Base-by-base conservation (phyloP, 2,329 filamentous ascomycete genomes). In the Venturia nashicola region DNA sequence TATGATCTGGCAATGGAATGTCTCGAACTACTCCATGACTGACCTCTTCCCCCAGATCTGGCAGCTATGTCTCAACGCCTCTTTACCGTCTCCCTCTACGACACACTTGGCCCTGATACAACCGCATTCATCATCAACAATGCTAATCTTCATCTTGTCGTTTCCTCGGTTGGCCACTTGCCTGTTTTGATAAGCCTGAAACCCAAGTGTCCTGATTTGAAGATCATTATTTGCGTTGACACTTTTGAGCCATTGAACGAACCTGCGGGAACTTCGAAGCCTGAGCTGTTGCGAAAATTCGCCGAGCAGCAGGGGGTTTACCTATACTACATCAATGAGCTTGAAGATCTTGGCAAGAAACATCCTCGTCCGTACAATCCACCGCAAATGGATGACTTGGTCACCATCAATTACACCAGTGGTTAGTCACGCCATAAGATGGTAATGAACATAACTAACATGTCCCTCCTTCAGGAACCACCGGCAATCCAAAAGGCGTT, bases 51-150 rank as follows among this genome's bases (percentile, higher is more conserved):
- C 34, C 8, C 65, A 65, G 93, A 97, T 79, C 79, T 97, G 71
- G 94, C 85, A 44, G 87, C 89, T 72, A 86, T 90, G 77, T 94
- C 91, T 12, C 94, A 97, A 75, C 85, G 88, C 8, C 83, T 97
- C 40, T 97, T 83, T 76, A 90, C 88, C 27, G 91, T 97, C 64
- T 96, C 93, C 5, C 87, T 97, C 61, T 99, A 99, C 79, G 94
- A 97, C 76, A 97, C 92, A 12, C 84, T 97, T 5, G 93, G 93
- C 11, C 88, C 93, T 14, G 90, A 96, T 68, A 85, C 92, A 3
- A 92, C 90, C 65, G 91, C 97, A 77, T 97, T 90, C 78, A 97
- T 99, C 76, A 88, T 97, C 78, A 95, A 95, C 76, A 93, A 97
- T 74, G 85, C 91, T 63, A 82, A 86, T 67, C 79, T 97, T 65